Base-by-base conservation (phyloP, 805 yeast genomes). In the Saccharomycopsis synnaedendra region DNA sequence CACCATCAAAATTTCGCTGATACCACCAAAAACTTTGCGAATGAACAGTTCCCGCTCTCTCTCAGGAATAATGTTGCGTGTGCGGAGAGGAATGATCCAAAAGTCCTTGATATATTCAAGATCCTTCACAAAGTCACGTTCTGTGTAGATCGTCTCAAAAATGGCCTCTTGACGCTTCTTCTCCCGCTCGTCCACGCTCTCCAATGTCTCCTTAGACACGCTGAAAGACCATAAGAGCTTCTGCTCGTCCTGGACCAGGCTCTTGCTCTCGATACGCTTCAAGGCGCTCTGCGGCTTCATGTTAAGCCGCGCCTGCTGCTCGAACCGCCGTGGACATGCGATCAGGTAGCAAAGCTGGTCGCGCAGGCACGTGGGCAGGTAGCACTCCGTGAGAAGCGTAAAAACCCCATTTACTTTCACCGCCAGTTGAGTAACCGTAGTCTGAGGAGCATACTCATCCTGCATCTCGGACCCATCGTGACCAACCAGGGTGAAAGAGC, bases 281-380 rank as follows among this genome's bases (percentile, higher is more conserved):
- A 90, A 70, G 0, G 90, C 94, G 41, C 95, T 93, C 57, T 84
- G 83, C 3, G 93, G 86, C 61, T 85, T 85, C 78, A 86, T 73
- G 57, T 89, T 88, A 45, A 86, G 72, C 51, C 97, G 72, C 3
- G 96, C 95, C 60, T 90, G 97, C 64, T 93, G 97, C 64, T 90
- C 97, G 44, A 93, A 69, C 53, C 97, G 75, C 56, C 96, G 75
- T 10, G 98, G 98, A 66, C 98, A 93, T 8, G 96, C 94, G 56
- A 93, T 89, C 40, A 95, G 85, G 64, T 93, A 93, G 65, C 98
- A 93, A 38, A 90, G 68, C 34, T 77, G 71, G 58, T 86, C 94
- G 45, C 94, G 71, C 4, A 96, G 81, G 65, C 98, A 93, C 0
- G 98, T 93, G 34, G 98, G 96, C 0, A 97, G 88, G 60, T 93